Evolutionary conservation across 2,329 filamentous ascomycete genomes (phyloP).

Genomic region (Aspergillus sp.): DNA sequence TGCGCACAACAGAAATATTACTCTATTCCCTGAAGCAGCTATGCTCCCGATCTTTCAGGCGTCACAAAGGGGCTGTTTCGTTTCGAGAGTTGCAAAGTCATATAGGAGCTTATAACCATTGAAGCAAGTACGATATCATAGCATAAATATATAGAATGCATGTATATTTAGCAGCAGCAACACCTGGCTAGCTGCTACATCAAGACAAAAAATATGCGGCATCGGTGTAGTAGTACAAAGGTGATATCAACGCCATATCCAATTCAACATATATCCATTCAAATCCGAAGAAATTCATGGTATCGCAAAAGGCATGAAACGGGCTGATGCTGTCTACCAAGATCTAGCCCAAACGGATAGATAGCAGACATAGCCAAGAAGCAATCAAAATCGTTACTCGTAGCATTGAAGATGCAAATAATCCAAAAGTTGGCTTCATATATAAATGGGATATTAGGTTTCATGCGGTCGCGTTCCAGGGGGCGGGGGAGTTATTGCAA

Average conservation of each 20-base stretch:
- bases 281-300: neutral
- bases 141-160: neutral
- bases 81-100: no score
- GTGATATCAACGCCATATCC: slow-evolving; percentile 10
- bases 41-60: no score
- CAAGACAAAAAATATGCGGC: neutral
- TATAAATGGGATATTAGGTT: neutral
- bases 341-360: neutral
- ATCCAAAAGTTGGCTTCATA: neutral
- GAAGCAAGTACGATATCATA: neutral
- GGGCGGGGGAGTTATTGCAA: neutral
- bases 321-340: neutral
- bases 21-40: neutral
- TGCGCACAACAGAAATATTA: no score
- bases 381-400: neutral
- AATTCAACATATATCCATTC: neutral
- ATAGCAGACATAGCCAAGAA: neutral
- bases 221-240: neutral
- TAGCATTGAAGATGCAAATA: neutral
- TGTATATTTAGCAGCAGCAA: neutral
- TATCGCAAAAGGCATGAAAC: neutral
- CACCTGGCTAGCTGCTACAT: neutral
- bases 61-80: no score
- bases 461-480: neutral
- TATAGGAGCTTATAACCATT: no score